A percentile compares a stretch with the other conserved stretches of the same genome.
These are phyloP conservation scores for Penicillium sp. DNA, from an alignment of 2,329 filamentous ascomycete genomes.

Conservation along the genomic window DNA sequence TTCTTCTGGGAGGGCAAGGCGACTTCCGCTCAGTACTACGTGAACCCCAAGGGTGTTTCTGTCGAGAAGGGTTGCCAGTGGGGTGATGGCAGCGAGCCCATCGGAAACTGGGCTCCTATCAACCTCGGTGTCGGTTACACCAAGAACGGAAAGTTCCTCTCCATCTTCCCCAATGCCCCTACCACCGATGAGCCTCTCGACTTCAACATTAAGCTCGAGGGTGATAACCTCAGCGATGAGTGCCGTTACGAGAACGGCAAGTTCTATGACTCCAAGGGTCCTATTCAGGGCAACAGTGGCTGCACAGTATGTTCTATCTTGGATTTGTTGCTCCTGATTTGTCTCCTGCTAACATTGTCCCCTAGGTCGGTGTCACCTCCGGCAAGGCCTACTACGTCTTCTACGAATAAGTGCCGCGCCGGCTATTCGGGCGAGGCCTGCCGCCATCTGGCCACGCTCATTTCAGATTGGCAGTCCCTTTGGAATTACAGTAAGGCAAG, in stretches of 20 bases:
- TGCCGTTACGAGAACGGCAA: slow-evolving; percentile 65
- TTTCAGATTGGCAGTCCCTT: slow-evolving; percentile 10
- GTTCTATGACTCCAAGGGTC: slow-evolving; percentile 53
- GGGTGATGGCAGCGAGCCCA: slow-evolving; percentile 56
- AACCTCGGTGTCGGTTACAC: slow-evolving; percentile 78
- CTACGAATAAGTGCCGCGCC: slow-evolving; percentile 25
- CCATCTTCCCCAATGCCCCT: slow-evolving; percentile 78
- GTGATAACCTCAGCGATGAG: slow-evolving; percentile 55
- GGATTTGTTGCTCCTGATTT: neutral
- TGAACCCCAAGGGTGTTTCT: slow-evolving; percentile 74
- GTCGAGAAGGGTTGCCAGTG: slow-evolving; percentile 71
- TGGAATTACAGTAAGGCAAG: neutral
- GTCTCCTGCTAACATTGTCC: slow-evolving; percentile 14
- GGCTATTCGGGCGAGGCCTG: slow-evolving; percentile 5
- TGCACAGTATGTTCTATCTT: slow-evolving; percentile 69
- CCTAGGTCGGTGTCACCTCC: slow-evolving; percentile 48
- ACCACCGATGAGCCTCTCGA: slow-evolving; percentile 67
- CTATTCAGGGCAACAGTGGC: slow-evolving; percentile 51
- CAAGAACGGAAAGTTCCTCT: slow-evolving; percentile 67
- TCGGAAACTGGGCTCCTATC: slow-evolving; percentile 82
- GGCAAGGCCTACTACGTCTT: slow-evolving; percentile 51
- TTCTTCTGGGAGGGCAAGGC: slow-evolving; percentile 70
- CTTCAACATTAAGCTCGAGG: slow-evolving; percentile 73
- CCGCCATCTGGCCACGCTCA: slow-evolving; percentile 14
- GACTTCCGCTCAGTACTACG: slow-evolving; percentile 94